phyloP scores from a whole-genome alignment of 495 filamentous ascomycete genomes.

The Penicillium macrosclerotiorum region DNA sequence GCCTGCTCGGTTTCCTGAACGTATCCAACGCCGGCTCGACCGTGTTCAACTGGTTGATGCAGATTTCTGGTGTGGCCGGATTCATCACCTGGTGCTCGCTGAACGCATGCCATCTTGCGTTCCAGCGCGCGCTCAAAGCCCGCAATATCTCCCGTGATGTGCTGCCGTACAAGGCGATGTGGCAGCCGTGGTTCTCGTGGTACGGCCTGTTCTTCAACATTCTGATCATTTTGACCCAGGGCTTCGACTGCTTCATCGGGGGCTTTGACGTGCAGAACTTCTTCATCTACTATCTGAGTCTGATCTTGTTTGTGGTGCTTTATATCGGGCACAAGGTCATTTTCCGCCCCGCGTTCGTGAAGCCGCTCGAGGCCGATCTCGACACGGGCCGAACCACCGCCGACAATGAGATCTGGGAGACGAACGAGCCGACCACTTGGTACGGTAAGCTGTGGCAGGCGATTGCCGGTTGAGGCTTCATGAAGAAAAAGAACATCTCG shows the following conservation, averaged over 20 bases:
- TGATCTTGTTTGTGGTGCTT: conserved; percentile 59
- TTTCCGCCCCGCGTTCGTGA: conserved; percentile 41
- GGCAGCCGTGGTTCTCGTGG: conserved; percentile 58
- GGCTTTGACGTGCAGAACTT: conserved; percentile 56
- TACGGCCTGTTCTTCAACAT: conserved; percentile 64
- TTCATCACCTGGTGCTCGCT: conserved; percentile 66
- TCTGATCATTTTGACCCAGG: conserved; percentile 65
- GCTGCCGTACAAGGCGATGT: conserved; percentile 56
- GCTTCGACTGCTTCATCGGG: conserved; percentile 65
- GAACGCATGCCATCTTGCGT: conserved; percentile 58
- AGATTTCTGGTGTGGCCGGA: conserved; percentile 64
- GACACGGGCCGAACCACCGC: conserved; percentile 40
- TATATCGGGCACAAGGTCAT: conserved; percentile 59
- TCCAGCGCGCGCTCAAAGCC: conserved; percentile 56
- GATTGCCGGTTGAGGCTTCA: conserved; percentile 19
- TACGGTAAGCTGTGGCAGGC: conserved; percentile 28
- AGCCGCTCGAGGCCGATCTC: conserved; percentile 45
- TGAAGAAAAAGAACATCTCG: not conserved
- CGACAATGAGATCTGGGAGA: conserved; percentile 48
- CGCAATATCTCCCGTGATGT: conserved; percentile 56
- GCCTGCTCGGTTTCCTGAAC: conserved; percentile 52
- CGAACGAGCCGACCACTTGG: conserved; percentile 41
- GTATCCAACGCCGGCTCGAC: conserved; percentile 41
- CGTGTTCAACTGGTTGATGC: conserved; percentile 60
- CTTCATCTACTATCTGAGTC: conserved; percentile 60